These are phyloP conservation scores for Camellia lanceoleosa DNA, from an alignment of 148 eudicot species.

Conservation along the genomic window DNA sequence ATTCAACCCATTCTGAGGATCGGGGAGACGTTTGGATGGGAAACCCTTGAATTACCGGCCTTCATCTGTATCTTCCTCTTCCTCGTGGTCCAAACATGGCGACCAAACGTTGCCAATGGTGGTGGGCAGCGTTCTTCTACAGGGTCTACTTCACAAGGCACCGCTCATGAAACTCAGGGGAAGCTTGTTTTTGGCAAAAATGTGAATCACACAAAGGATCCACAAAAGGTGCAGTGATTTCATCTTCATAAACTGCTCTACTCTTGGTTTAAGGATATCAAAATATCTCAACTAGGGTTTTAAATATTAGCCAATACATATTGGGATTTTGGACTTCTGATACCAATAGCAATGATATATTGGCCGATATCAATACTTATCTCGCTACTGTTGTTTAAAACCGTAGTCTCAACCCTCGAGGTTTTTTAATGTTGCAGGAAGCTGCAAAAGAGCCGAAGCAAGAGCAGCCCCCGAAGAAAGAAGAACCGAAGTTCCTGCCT, in stretches of 20 bases:
- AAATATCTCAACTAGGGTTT: slow-evolving; percentile 4
- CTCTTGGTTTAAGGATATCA: slow-evolving; percentile 19
- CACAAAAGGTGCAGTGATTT: slow-evolving; percentile 47
- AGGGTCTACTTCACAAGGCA: slow-evolving; percentile 60
- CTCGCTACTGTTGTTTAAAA: too few relatives aligned
- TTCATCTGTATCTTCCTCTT: slow-evolving; percentile 47
- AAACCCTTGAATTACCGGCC: slow-evolving; percentile 49
- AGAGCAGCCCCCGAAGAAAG: slow-evolving; percentile 60
- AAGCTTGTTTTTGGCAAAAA: slow-evolving; percentile 89
- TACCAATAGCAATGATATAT: too few relatives aligned
- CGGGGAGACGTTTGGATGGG: slow-evolving; percentile 73
- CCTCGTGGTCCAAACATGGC: slow-evolving; percentile 46
- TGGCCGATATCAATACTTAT: too few relatives aligned
- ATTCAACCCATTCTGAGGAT: too few relatives aligned
- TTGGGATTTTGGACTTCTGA: too few relatives aligned
- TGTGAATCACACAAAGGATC: slow-evolving; percentile 36
- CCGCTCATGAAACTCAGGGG: slow-evolving; percentile 68
- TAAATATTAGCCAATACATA: not conserved
- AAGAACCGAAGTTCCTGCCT: slow-evolving; percentile 62
- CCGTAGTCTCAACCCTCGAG: too few relatives aligned
- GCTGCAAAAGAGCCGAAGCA: slow-evolving; percentile 51
- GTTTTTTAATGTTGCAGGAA: slow-evolving; percentile 59
- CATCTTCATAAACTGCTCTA: slow-evolving; percentile 15
- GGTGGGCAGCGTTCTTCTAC: slow-evolving; percentile 38
- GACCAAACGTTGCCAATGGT: slow-evolving; percentile 35